Evolutionary conservation across 2,329 filamentous ascomycete species (phyloP).

Genomic region (Colletotrichum cuscutae): DNA sequence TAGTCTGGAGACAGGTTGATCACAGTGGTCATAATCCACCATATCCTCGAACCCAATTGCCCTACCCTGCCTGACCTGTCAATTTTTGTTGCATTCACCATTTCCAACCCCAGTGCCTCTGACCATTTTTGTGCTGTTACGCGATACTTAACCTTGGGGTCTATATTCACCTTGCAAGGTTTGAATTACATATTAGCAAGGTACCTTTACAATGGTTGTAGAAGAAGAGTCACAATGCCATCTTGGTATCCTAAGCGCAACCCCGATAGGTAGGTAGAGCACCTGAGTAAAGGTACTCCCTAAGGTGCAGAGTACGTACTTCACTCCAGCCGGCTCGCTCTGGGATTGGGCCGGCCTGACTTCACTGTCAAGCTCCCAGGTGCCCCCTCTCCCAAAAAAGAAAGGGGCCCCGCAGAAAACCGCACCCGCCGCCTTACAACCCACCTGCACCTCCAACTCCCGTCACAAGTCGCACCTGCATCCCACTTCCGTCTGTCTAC

Average conservation of each 20-base stretch:
- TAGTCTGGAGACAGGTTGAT: not conserved
- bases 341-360: constrained; percentile 22
- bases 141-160: not conserved
- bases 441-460: constrained; percentile 32
- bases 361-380: constrained; percentile 17
- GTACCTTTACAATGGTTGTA: not conserved
- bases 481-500: constrained; percentile 15
- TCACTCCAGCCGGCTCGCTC: not conserved
- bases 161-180: not conserved
- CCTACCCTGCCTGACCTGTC: not conserved
- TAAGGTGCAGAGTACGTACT: constrained; percentile 8
- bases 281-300: not conserved
- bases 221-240: not conserved
- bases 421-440: constrained; percentile 29
- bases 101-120: not conserved
- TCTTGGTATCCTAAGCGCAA: not conserved
- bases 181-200: not conserved
- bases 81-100: not conserved
- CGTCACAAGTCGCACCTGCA: constrained; percentile 30
- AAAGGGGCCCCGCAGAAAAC: constrained; percentile 33
- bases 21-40: not conserved
- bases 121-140: not conserved
- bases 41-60: not conserved
- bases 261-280: not conserved
- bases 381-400: constrained; percentile 16